These are phyloP conservation scores for Claviceps spartinae DNA, from an alignment of 2,329 filamentous ascomycete species.

Conservation along the genomic window DNA sequence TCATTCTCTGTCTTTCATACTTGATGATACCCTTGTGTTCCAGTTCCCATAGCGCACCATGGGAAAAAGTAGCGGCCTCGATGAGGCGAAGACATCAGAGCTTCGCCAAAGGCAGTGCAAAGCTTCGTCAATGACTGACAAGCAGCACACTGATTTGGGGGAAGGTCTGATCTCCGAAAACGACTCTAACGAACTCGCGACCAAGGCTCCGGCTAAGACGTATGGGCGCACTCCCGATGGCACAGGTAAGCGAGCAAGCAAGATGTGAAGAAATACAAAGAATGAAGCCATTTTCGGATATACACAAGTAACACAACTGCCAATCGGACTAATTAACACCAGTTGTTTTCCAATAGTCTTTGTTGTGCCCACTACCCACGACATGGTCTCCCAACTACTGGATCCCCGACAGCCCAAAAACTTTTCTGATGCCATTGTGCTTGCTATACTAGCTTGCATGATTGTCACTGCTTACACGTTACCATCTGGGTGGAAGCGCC, in stretches of 20 bases:
- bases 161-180: background rate
- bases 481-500: conserved; percentile 54
- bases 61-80: background rate
- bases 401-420: conserved; percentile 95
- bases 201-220: conserved; percentile 41
- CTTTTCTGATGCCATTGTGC: conserved; percentile 67
- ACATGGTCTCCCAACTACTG: conserved; percentile 96
- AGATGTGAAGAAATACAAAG: background rate
- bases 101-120: conserved; percentile 4
- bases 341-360: conserved; percentile 50
- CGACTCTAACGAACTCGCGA: conserved; percentile 3
- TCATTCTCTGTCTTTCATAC: background rate
- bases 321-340: conserved; percentile 6
- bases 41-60: background rate
- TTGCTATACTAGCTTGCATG: conserved; percentile 63
- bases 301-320: background rate
- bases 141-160: background rate
- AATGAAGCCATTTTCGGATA: background rate
- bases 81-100: conserved; percentile 3
- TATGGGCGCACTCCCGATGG: conserved; percentile 86
- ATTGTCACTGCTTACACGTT: conserved; percentile 62
- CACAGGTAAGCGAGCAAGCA: conserved; percentile 50
- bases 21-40: background rate
- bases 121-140: background rate
- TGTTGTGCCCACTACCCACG: conserved; percentile 86